These are phyloP conservation scores for Monosporozyma yasuniensis DNA, from an alignment of 805 yeast genomes.

Conservation along the genomic window DNA sequence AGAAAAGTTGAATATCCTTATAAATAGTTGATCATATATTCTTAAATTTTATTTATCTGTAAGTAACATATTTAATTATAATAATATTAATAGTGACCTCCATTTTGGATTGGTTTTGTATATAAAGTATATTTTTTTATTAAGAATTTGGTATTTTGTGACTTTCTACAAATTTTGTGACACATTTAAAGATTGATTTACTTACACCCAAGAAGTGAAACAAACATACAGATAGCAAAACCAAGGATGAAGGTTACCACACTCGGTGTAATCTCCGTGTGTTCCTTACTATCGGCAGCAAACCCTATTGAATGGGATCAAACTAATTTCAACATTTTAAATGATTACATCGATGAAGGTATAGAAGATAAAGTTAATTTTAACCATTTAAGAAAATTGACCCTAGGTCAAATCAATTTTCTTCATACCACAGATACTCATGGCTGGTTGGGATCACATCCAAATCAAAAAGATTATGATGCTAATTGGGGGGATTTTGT, in stretches of 20 bases:
- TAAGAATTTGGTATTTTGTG: not conserved
- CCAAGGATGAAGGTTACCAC: not conserved
- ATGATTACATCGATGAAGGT: not conserved
- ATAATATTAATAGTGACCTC: not conserved
- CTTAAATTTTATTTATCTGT: not conserved
- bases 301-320: not conserved
- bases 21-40: conserved; percentile 30
- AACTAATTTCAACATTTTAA: not conserved
- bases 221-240: not conserved
- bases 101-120: too few species aligned
- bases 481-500: conserved; percentile 92
- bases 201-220: not conserved
- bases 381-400: conserved; percentile 36
- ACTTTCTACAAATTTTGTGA: not conserved
- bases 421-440: conserved; percentile 95
- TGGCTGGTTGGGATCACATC: conserved; percentile 92
- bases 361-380: not conserved
- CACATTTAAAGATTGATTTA: not conserved
- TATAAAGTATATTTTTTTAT: not conserved
- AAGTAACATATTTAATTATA: not conserved
- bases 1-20: conserved; percentile 81
- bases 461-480: conserved; percentile 63
- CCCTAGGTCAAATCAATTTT: conserved; percentile 70
- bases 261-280: not conserved
- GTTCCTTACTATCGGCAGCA: not conserved